Conservation (phyloP, 139 green algal genomes). For the Chlamydomonas incerta region DNA sequence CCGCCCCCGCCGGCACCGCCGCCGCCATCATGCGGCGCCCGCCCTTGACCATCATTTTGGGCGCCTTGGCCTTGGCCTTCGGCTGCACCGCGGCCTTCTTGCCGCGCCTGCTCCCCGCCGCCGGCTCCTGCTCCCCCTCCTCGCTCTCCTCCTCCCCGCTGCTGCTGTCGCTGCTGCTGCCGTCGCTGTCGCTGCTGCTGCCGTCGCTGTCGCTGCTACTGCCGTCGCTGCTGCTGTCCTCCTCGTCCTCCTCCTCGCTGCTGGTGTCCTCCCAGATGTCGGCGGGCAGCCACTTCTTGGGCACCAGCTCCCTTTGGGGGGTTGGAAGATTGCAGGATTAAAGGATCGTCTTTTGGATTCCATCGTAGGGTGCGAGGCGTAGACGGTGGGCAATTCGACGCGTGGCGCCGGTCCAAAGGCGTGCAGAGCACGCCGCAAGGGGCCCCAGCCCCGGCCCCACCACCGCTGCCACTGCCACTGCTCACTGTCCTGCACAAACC, state of each 20-base stretch:
- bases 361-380: neutral
- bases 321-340: no score
- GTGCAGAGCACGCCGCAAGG: neutral
- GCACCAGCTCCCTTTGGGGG: constrained; percentile 57
- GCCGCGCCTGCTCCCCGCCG: neutral
- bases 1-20: no score
- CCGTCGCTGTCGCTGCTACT: neutral
- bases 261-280: constrained; percentile 39
- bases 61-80: neutral
- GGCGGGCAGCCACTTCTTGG: constrained; percentile 26
- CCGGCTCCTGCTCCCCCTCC: neutral
- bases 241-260: constrained; percentile 9
- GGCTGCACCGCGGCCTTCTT: neutral
- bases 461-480: no score
- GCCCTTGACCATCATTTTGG: neutral
- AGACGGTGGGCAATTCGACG: no score
- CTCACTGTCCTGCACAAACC: no score
- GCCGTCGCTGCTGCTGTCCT: constrained; percentile 16
- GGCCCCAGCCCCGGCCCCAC: no score
- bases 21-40: no score
- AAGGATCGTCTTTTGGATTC: neutral
- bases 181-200: neutral
- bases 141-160: neutral
- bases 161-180: neutral
- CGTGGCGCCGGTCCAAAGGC: no score